phyloP scores from a whole-genome alignment of 2,329 filamentous ascomycete genomes.

The Pseudogymnoascus sp. region DNA sequence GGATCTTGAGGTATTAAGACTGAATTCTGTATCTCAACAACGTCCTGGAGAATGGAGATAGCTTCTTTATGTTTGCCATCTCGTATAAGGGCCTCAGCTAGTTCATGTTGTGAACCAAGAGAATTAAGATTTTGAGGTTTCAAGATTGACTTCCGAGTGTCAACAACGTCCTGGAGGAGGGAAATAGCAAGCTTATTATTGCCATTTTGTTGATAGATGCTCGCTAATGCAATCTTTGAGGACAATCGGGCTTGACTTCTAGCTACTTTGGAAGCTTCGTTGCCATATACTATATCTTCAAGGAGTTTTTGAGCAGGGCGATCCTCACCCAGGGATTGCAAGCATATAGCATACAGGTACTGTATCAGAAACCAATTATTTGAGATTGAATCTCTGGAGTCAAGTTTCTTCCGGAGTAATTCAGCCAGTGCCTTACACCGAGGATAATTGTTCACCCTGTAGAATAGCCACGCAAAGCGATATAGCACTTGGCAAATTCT shows the following conservation, averaged over 20 bases:
- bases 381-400: background rate
- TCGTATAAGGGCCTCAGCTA: background rate
- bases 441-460: background rate
- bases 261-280: background rate
- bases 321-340: background rate
- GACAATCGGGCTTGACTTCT: background rate
- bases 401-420: background rate
- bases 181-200: background rate
- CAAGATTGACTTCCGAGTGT: background rate
- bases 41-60: background rate
- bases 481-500: background rate
- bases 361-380: background rate
- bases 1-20: background rate
- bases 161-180: background rate
- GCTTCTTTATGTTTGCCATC: slow-evolving; percentile 9
- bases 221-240: background rate
- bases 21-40: background rate
- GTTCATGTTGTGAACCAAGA: slow-evolving; percentile 8
- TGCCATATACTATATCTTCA: background rate
- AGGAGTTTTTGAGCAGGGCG: background rate
- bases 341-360: background rate
- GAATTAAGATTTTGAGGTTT: background rate
- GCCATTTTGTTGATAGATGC: background rate
- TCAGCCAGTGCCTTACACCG: background rate
- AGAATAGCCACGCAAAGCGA: background rate